Conservation (phyloP, 169 alveolate genomes). For the Cryptosporidium ryanae region DNA sequence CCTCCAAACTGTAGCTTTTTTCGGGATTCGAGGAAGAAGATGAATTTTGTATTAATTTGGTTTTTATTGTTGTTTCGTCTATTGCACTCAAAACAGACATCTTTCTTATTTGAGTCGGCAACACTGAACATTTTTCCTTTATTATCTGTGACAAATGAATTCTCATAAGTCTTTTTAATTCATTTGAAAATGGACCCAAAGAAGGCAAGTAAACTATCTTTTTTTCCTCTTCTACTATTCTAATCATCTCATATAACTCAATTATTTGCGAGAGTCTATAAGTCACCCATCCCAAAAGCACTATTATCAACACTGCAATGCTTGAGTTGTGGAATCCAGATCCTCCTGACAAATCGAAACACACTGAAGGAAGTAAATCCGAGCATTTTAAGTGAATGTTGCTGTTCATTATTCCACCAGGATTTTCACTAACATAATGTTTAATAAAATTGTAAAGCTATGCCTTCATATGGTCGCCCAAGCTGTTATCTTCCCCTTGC, state of each 20-base stretch:
- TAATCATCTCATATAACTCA: slow-evolving; percentile 50
- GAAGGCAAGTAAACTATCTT: slow-evolving; percentile 30
- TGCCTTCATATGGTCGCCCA: not conserved
- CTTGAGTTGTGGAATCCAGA: slow-evolving; percentile 61
- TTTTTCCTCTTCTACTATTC: slow-evolving; percentile 44
- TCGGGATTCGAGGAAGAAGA: slow-evolving; percentile 74
- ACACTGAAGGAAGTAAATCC: slow-evolving; percentile 32
- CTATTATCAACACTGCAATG: slow-evolving; percentile 6
- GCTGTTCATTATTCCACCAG: too few species aligned
- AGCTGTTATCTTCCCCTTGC: too few species aligned
- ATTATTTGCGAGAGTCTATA: slow-evolving; percentile 22
- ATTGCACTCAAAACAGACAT: slow-evolving; percentile 1
- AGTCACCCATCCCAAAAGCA: slow-evolving; percentile 3
- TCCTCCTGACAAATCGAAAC: slow-evolving; percentile 52
- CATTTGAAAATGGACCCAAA: slow-evolving; percentile 67
- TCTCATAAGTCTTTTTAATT: slow-evolving; percentile 36
- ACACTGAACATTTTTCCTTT: slow-evolving; percentile 54
- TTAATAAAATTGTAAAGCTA: not conserved
- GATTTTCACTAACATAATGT: not conserved
- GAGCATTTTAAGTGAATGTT: slow-evolving; percentile 14
- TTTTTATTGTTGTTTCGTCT: slow-evolving; percentile 38
- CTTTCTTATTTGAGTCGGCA: slow-evolving; percentile 27
- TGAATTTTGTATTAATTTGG: slow-evolving; percentile 47
- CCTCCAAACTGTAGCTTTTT: slow-evolving; percentile 45
- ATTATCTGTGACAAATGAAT: slow-evolving; percentile 45